A percentile compares a stretch with the other conserved stretches of the same genome.
phyloP scores from a whole-genome alignment of 2,329 filamentous ascomycete genomes.

The Penicillium concentricum region DNA sequence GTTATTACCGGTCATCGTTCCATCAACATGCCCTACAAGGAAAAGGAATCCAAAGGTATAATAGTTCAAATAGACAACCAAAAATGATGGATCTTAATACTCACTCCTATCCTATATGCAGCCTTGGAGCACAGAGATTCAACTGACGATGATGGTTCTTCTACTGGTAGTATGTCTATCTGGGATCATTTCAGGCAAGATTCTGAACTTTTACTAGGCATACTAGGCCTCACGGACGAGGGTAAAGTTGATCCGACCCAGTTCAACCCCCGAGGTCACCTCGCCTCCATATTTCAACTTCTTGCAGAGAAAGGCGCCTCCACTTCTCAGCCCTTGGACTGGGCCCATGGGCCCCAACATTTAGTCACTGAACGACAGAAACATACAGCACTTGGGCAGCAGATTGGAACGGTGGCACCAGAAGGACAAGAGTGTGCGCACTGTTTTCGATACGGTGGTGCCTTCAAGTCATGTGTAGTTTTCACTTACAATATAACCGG shows the following conservation, averaged over 20 bases:
- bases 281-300: accelerated
- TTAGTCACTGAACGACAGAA: neutral
- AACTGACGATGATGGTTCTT: neutral
- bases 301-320: neutral
- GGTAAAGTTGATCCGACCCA: neutral
- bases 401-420: neutral
- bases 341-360: neutral
- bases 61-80: neutral
- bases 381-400: neutral
- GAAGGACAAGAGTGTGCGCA: neutral
- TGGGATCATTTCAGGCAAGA: neutral
- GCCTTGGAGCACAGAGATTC: no score
- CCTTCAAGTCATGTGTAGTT: neutral
- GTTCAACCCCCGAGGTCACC: neutral
- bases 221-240: neutral
- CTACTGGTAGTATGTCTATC: neutral
- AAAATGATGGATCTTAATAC: neutral
- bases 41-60: neutral
- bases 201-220: neutral
- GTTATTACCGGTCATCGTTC: neutral
- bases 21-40: neutral
- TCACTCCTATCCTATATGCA: neutral
- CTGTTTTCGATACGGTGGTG: neutral
- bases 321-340: neutral
- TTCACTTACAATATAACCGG: neutral